phyloP scores from a whole-genome alignment of 257 asterid species.

The Nicotiana obtusifolia region DNA sequence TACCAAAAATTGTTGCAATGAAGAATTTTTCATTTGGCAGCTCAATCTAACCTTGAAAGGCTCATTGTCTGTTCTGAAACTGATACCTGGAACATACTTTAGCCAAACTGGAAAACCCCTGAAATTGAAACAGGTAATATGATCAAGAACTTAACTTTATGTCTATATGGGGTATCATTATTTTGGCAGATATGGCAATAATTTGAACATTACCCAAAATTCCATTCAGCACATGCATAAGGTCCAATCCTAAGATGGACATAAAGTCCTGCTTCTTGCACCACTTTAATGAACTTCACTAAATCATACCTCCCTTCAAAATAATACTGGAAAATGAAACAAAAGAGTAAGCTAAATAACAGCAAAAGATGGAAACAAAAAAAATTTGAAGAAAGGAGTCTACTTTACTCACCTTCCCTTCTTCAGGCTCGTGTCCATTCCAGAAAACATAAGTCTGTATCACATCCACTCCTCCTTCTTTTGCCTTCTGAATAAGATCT shows the following conservation, averaged over 20 bases:
- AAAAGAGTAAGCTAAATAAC: neutral
- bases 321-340: slow-evolving; percentile 49
- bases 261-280: slow-evolving; percentile 79
- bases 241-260: slow-evolving; percentile 92
- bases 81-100: slow-evolving; percentile 40
- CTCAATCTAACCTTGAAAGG: slow-evolving; percentile 35
- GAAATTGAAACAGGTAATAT: slow-evolving; percentile 12
- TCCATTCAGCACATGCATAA: slow-evolving; percentile 99
- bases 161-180: neutral
- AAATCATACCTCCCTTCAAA: slow-evolving; percentile 88
- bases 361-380: neutral
- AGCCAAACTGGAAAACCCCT: slow-evolving; percentile 51
- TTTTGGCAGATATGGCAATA: neutral
- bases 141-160: neutral
- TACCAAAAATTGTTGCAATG: neutral
- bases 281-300: slow-evolving; percentile 85
- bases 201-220: slow-evolving; percentile 67
- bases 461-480: slow-evolving; percentile 93
- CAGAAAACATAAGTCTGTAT: slow-evolving; percentile 94
- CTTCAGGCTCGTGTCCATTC: slow-evolving; percentile 97
- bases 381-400: neutral
- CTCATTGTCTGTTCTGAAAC: slow-evolving; percentile 40
- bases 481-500: slow-evolving; percentile 89
- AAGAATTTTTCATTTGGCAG: neutral
- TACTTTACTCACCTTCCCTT: slow-evolving; percentile 54